Conservation (phyloP, 2,329 filamentous ascomycete species). For the Claviceps pazoutovae region DNA sequence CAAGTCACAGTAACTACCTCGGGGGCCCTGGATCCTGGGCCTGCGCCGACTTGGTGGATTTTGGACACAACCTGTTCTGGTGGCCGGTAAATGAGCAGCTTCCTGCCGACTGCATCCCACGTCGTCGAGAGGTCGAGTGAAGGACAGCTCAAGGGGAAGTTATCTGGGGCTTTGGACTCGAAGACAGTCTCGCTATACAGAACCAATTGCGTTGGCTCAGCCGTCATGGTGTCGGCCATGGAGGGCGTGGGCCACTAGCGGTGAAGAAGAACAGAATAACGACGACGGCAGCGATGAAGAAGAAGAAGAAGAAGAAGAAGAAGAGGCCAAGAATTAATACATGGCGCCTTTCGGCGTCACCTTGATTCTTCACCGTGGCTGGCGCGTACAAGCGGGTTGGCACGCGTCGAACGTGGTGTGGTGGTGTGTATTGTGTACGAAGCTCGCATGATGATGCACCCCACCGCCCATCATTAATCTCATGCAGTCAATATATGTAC, state of each 20-base stretch:
- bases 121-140: constrained; percentile 73
- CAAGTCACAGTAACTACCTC: constrained; percentile 40
- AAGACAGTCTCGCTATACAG: constrained; percentile 45
- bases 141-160: constrained; percentile 62
- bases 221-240: constrained; percentile 11
- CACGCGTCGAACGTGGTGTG: background rate
- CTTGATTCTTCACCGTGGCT: background rate
- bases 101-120: constrained; percentile 49
- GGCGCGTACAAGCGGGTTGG: background rate
- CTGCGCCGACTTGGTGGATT: constrained; percentile 29
- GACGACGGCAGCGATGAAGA: background rate
- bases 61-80: constrained; percentile 54
- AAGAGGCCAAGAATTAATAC: background rate
- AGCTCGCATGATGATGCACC: background rate
- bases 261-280: background rate
- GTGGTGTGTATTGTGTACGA: background rate
- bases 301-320: background rate
- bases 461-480: background rate
- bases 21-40: constrained; percentile 25
- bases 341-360: background rate
- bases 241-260: background rate
- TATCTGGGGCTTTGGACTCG: constrained; percentile 37
- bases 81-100: constrained; percentile 63
- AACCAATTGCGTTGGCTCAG: constrained; percentile 22
- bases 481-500: background rate